Base-by-base conservation (phyloP, 2,329 filamentous ascomycete genomes). In the Fusarium buxicola region DNA sequence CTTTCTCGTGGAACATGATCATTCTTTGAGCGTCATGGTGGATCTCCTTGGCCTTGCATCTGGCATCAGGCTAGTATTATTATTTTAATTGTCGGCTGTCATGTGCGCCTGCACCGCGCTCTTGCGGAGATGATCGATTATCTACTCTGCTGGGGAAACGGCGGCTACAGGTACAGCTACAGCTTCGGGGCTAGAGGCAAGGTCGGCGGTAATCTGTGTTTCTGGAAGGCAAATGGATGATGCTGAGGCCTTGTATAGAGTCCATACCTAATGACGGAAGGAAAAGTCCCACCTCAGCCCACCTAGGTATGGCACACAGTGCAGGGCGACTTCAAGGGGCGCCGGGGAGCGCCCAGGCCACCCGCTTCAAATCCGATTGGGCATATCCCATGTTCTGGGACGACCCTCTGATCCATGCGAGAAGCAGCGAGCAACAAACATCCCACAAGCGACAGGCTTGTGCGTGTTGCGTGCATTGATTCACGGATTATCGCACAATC, bases 381-480 rank as follows among this genome's bases (percentile, higher is more conserved):
- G 55, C 55, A 49, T 40, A 46, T 58, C 34, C 52, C 49, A 46
- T 51, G 38, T 48, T 61, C 66, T 63, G 50, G 64, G 59, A 61
- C 47, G 55, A 68, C 65, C 48, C 63, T 58, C 49, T 67, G 58
- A 67, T 66, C 63, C 55, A 69, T 68, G 64, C 46, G 51, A 57
- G 55, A 18, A 55, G 51, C 45, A 32, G 48, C 39, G 49, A 64
- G 55, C 30, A 63, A 55, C 62, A 71, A 71, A 71, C 69, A 70
- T 65, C 54, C 66, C 65, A 69, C 63, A 58, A 60, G 55, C 48
- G 47, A 51, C 56, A 69, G 65, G 65, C 54, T 68, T 66, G 65
- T 71, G 69, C 65, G 66, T 59, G 62, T 71, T 69, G 68, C 63
- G 65, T 65, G 69, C 69, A 71, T 71, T 71, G 60, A 69, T 47